These are phyloP conservation scores for Fomitopsis serialis DNA, from an alignment of 768 basidiomycete species.

Conservation along the genomic window DNA sequence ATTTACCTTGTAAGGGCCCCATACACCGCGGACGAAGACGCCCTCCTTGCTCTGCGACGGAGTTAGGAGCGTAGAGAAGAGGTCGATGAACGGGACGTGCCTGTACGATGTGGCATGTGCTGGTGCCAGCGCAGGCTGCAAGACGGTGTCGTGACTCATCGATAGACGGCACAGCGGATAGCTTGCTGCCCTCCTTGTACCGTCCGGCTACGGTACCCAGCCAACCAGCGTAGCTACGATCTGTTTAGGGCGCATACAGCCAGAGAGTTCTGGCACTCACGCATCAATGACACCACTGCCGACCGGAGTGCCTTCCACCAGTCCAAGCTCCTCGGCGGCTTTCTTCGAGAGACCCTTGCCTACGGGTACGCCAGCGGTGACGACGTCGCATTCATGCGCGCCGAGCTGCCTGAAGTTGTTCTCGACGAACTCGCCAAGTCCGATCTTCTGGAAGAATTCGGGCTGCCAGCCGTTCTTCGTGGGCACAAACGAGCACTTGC, in stretches of 20 bases:
- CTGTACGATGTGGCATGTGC: conserved; percentile 93
- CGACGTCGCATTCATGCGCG: conserved; percentile 50
- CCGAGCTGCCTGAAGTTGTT: conserved; percentile 75
- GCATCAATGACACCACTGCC: conserved; percentile 96
- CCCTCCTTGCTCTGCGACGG: conserved; percentile 62
- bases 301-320: conserved; percentile 82
- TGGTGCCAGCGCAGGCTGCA: conserved; percentile 93
- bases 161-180: conserved; percentile 56
- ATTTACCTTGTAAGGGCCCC: conserved; percentile 80
- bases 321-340: conserved; percentile 82
- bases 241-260: background rate
- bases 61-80: background rate
- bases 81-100: conserved; percentile 28
- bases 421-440: conserved; percentile 64
- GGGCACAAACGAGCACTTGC: conserved; percentile 93
- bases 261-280: conserved; percentile 36
- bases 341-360: conserved; percentile 73
- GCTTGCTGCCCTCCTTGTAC: conserved; percentile 42
- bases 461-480: conserved; percentile 79
- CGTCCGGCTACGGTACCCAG: conserved; percentile 89
- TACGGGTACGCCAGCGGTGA: conserved; percentile 83
- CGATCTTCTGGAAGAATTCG: conserved; percentile 83
- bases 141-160: conserved; percentile 77
- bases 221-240: conserved; percentile 85
- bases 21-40: conserved; percentile 86